Percentiles rank a stretch among this genome's conserved stretches.
These are phyloP conservation scores for Penicillium sp. DNA, from an alignment of 2,329 filamentous ascomycete genomes.

Conservation along the genomic window DNA sequence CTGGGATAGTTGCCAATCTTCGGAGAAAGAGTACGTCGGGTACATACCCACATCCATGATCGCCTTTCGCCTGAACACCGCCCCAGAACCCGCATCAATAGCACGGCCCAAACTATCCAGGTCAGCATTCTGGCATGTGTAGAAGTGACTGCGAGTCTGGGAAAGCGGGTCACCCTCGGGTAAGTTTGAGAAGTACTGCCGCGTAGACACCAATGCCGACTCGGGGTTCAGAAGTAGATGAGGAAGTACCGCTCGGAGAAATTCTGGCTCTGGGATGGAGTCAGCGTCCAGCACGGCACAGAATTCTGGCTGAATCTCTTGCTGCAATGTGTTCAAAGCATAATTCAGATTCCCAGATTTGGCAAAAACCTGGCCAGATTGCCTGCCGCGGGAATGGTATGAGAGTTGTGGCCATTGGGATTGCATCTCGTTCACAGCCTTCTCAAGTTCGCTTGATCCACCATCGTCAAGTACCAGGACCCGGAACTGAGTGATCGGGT, in stretches of 20 bases:
- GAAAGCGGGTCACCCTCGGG: constrained; percentile 31
- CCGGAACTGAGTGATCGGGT: constrained; percentile 53
- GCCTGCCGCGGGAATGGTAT: constrained; percentile 54
- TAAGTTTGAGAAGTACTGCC: constrained; percentile 37
- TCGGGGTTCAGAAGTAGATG: constrained; percentile 31
- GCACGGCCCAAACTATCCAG: constrained; percentile 29
- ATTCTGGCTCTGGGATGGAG: constrained; percentile 36
- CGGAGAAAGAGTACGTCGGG: constrained; percentile 35
- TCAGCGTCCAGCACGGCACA: constrained; percentile 37
- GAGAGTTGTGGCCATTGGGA: constrained; percentile 50
- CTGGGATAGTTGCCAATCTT: constrained; percentile 37
- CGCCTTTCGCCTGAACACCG: constrained; percentile 31
- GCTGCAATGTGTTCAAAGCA: constrained; percentile 28
- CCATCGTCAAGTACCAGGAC: constrained; percentile 59
- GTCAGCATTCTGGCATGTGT: constrained; percentile 33
- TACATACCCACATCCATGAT: constrained; percentile 34
- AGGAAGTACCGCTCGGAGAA: constrained; percentile 37
- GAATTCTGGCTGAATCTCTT: constrained; percentile 27
- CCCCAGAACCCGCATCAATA: constrained; percentile 37
- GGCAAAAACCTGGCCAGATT: constrained; percentile 29
- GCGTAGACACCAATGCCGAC: constrained; percentile 32
- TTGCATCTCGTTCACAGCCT: constrained; percentile 40
- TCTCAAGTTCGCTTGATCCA: constrained; percentile 43
- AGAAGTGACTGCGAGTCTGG: constrained; percentile 33
- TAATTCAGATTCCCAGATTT: constrained; percentile 42